A percentile compares a stretch with the other conserved stretches of the same genome.
Conservation (phyloP, 768 basidiomycete genomes). For the Leucosporidium creatinivorum region DNA sequence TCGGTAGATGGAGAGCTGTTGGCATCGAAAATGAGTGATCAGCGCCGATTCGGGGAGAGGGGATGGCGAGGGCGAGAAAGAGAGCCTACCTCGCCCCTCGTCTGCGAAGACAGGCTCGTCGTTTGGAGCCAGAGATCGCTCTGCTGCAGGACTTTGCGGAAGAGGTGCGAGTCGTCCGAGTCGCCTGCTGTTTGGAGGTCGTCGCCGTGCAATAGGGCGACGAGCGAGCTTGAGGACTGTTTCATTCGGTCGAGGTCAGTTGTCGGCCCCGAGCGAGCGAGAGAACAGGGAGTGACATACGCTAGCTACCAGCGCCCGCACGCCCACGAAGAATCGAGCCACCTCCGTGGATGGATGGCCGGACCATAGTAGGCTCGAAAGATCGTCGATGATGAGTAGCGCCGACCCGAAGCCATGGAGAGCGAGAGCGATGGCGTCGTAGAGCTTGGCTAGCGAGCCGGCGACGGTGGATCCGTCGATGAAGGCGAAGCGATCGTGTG, state of each 20-base stretch:
- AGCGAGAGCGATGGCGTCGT: not conserved
- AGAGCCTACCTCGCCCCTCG: conserved; percentile 19
- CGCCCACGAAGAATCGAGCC: not conserved
- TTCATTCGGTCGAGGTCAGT: not conserved
- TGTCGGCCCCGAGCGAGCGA: not conserved
- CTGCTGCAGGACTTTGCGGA: conserved; percentile 12
- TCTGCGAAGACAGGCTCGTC: conserved; percentile 14
- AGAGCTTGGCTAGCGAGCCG: not conserved
- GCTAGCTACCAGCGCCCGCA: not conserved
- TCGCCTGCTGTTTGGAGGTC: conserved; percentile 7
- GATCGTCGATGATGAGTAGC: conserved; percentile 24
- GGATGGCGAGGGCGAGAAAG: too few species aligned
- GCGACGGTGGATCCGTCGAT: not conserved
- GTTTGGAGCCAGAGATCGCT: conserved; percentile 26
- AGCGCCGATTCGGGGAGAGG: not conserved
- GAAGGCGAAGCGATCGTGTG: conserved; percentile 8
- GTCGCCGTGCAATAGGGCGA: conserved; percentile 21
- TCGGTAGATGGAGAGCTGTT: conserved; percentile 15
- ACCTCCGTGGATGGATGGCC: not conserved
- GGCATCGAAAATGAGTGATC: not conserved
- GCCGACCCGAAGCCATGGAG: not conserved
- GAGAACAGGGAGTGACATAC: not conserved
- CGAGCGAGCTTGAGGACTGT: conserved; percentile 10
- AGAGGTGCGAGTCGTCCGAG: conserved; percentile 12
- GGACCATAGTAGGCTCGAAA: conserved; percentile 10